Evolutionary conservation across 2,329 filamentous ascomycete species (phyloP), one percentile per base, ranked within the genome.

Genomic region (Helminthosporium solani): DNA sequence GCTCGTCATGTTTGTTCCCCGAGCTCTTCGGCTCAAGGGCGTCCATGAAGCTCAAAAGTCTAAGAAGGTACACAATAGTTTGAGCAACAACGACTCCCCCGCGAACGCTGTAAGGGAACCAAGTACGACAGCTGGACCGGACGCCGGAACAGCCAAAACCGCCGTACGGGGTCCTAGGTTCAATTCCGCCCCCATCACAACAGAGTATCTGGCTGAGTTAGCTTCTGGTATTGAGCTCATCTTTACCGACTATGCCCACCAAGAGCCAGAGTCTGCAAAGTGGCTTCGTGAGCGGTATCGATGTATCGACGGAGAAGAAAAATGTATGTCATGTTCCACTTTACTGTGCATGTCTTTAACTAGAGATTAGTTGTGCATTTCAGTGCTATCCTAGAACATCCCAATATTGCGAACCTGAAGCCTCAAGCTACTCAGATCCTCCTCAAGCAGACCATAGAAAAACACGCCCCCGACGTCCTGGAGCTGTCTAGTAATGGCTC

Each of bases 201-300:
- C 54, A 16, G 63, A 66, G 19, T 68, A 66, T 41, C 36, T 70
- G 40, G 57, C 51, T 27, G 57, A 66, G 38, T 40, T 69, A 28
- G 54, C 58, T 40, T 60, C 56, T 34, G 67, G 64, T 11, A 52
- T 68, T 7, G 63, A 68, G 38, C 39, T 70, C 33, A 57, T 68
- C 38, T 68, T 70, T 42, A 64, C 62, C 43, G 65, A 68, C 40
- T 68, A 69, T 42, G 67, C 67, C n/a, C 60, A 60, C 37, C 62
- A 68, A 23, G 57, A 68, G 28, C 42, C 58, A 14, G 34, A 47
- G 33, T 51, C 59, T 15, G 43, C 52, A 3, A 47, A 33, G 33
- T 68, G 66, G 66, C 53, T 70, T 6, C 48, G 54, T 18, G 42
- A 57, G 15, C 59, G 42, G 14, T 59, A 64, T 40, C 54, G 64